Evolutionary conservation across 345 rosid genomes (phyloP).

Genomic region (Rubroshorea leprosula): DNA sequence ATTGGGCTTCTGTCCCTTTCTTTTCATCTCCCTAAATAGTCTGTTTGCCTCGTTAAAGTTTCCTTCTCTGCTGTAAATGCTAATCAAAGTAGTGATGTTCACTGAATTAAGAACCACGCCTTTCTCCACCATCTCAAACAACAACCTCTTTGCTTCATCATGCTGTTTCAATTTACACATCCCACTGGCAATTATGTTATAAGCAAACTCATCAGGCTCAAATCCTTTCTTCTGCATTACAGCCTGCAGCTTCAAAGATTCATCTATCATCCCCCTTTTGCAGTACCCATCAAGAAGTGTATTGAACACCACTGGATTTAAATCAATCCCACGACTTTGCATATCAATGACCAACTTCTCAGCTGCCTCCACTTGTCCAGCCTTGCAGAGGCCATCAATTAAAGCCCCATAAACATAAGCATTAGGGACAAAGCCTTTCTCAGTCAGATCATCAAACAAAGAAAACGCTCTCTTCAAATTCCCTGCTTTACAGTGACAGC

Average conservation of each 20-base stretch:
- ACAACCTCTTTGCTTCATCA: conserved; percentile 64
- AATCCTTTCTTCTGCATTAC: conserved; percentile 75
- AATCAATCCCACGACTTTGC: conserved; percentile 51
- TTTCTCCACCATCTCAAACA: conserved; percentile 50
- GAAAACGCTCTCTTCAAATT: conserved; percentile 52
- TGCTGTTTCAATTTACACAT: conserved; percentile 43
- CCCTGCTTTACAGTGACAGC: conserved; percentile 49
- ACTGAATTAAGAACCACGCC: conserved; percentile 47
- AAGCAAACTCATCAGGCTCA: conserved; percentile 50
- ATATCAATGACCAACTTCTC: conserved; percentile 58
- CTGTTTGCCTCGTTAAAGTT: conserved; percentile 68
- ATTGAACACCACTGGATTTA: conserved; percentile 56
- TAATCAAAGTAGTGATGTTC: conserved; percentile 59
- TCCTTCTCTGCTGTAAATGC: conserved; percentile 76
- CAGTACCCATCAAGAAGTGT: conserved; percentile 70
- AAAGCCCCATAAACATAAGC: conserved; percentile 64
- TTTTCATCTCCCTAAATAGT: conserved; percentile 55
- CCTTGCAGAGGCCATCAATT: conserved; percentile 73
- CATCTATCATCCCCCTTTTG: conserved; percentile 58
- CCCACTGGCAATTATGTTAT: conserved; percentile 60
- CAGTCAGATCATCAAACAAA: conserved; percentile 70
- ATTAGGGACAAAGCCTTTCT: conserved; percentile 56
- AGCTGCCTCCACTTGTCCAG: conserved; percentile 73
- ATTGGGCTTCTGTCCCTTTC: conserved; percentile 47
- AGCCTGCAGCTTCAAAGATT: conserved; percentile 41